phyloP scores from a whole-genome alignment of 2,329 filamentous ascomycete species.

The Pseudogymnoascus sp. region DNA sequence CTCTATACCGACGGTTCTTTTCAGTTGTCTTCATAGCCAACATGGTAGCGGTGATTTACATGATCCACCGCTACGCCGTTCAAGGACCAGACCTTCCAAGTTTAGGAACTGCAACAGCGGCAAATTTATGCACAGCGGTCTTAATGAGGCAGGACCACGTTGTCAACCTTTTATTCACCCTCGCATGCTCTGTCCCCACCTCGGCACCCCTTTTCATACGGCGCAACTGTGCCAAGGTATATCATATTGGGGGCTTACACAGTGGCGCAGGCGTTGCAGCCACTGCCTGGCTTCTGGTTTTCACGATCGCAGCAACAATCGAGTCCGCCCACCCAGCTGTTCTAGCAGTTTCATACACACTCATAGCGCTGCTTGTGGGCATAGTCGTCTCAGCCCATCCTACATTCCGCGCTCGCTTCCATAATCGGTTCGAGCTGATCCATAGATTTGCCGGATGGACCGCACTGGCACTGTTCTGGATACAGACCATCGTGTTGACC shows the following conservation, averaged over 20 bases:
- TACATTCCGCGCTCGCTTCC: slow-evolving; percentile 50
- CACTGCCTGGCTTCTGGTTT: slow-evolving; percentile 39
- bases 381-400: slow-evolving; percentile 61
- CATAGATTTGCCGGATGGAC: slow-evolving; percentile 72
- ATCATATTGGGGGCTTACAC: slow-evolving; percentile 48
- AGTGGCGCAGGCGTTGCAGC: slow-evolving; percentile 43
- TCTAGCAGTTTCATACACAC: slow-evolving; percentile 46
- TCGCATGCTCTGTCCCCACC: slow-evolving; percentile 37
- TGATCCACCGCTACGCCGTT: slow-evolving; percentile 22
- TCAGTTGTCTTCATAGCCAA: slow-evolving; percentile 44
- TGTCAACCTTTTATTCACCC: slow-evolving; percentile 42
- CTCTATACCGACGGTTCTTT: slow-evolving; percentile 49
- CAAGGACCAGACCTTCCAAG: slow-evolving; percentile 8
- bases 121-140: slow-evolving; percentile 41
- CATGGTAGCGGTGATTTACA: slow-evolving; percentile 34
- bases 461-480: slow-evolving; percentile 58
- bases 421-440: slow-evolving; percentile 63
- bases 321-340: slow-evolving; percentile 17
- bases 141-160: slow-evolving; percentile 44
- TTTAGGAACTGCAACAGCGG: slow-evolving; percentile 30
- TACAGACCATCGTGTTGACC: slow-evolving; percentile 50
- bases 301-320: slow-evolving; percentile 30
- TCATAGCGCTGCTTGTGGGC: slow-evolving; percentile 48
- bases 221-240: slow-evolving; percentile 37
- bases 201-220: slow-evolving; percentile 40